Base-by-base conservation (phyloP, 2,329 filamentous ascomycete species). In the Trichoderma cornu-damae region DNA sequence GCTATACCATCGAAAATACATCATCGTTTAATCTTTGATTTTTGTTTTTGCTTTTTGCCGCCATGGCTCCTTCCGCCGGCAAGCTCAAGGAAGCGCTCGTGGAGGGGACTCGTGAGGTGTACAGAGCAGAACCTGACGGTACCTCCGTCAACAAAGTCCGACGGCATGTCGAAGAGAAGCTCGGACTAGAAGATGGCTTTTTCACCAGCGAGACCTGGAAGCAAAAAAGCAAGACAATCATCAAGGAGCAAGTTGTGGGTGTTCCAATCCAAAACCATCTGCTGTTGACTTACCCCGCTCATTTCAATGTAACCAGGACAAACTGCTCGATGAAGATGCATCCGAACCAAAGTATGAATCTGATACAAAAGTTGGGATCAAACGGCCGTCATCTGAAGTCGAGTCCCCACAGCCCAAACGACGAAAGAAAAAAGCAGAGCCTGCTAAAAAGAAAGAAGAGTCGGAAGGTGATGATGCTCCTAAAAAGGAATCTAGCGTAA, bases 81-180 rank as follows among this genome's bases (percentile, higher is more conserved):
- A 64, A 69, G 38, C 68, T 84, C 22, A 74, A 80, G 61, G 64
- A 70, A 47, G 76, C 73, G 52, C 73, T 85, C 12, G 69, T 73
- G 42, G 68, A 75, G n/a, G 73, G 74, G 3, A 79, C 81, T 34
- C 72, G 68, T 50, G 70, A 73, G 2, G 64, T 82, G 38, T 82
- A 77, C 63, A 67, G 72, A 24, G 64, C 67, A 18, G 72, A 75
- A 11, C 73, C 75, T 3, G 76, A 79, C 18, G 62, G 73, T 3
- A 73, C 84, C 7, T 80, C 80, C 0, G 81, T 86, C 59, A 85
- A 84, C 63, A 74, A 72, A 49, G 76, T 84, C 55, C 81, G 84
- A 56, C 76, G 78, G 59, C 72, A 71, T 43, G 78, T 75, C 2
- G 81, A 83, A 59, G 69, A 77, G 28, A 69, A 77, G 42, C 69